Conservation (phyloP, 192 early-diverging fungal genomes). For the Podila epicladia region DNA sequence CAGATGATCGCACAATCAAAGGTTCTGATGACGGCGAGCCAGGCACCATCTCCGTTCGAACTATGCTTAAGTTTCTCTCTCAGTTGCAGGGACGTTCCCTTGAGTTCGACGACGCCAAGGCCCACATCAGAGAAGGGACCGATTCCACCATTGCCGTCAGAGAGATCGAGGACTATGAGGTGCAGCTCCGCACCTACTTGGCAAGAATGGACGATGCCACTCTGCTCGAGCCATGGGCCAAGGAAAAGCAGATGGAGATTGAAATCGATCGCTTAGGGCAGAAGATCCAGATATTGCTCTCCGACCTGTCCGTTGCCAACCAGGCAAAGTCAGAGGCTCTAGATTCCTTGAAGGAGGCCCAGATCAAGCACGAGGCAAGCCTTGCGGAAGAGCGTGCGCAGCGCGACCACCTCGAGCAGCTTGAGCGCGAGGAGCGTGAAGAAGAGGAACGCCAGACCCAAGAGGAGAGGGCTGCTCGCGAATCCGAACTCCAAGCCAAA, state of each 20-base stretch:
- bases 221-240: slow-evolving; percentile 45
- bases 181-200: slow-evolving; percentile 31
- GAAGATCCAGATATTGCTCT: slow-evolving; percentile 33
- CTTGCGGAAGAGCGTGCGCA: slow-evolving; percentile 42
- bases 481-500: slow-evolving; percentile 21
- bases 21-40: neutral
- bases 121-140: slow-evolving; percentile 29
- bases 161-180: slow-evolving; percentile 19
- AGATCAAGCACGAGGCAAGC: slow-evolving; percentile 16
- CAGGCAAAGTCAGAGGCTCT: slow-evolving; percentile 22
- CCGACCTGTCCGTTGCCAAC: slow-evolving; percentile 19
- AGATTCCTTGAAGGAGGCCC: slow-evolving; percentile 8
- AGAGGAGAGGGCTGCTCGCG: slow-evolving; percentile 18
- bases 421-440: slow-evolving; percentile 33
- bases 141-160: slow-evolving; percentile 13
- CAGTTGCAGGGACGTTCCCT: slow-evolving; percentile 35
- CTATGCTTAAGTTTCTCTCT: slow-evolving; percentile 50
- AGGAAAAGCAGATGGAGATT: slow-evolving; percentile 39
- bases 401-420: slow-evolving; percentile 25
- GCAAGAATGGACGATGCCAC: slow-evolving; percentile 24
- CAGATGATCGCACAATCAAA: slow-evolving; percentile 2
- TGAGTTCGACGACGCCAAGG: neutral
- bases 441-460: slow-evolving; percentile 18
- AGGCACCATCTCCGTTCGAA: slow-evolving; percentile 31
- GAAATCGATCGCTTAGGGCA: slow-evolving; percentile 33